Evolutionary conservation across 495 filamentous ascomycete genomes (phyloP), one percentile per base, ranked within the genome.

Genomic region (Lindgomyces ingoldianus): DNA sequence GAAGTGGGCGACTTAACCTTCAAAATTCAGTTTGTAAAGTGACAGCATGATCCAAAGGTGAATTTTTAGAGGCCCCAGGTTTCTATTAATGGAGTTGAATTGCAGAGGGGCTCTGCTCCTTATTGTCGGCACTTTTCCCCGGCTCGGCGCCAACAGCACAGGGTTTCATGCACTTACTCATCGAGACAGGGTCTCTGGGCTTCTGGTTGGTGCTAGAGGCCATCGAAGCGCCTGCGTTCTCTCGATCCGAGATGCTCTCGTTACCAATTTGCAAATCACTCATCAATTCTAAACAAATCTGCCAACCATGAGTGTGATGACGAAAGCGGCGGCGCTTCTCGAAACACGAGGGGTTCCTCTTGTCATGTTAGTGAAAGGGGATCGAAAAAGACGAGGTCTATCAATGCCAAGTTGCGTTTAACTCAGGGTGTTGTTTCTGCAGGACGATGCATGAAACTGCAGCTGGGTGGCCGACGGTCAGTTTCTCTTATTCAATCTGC

Each of bases 101-200:
- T 65, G 62, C 62, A 58, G 55, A 65, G 62, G 62, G 62, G 62
- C 62, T 65, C 62, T 65, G 61, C 60, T 48, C 51, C 57, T 57
- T 65, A 30, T 65, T 30, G 25, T 59, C 62, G 44, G 55, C 62
- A 59, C 33, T 58, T 65, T 16, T 41, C 18, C 51, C n/a, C 48
- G 22, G 2, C 24, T 44, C 3, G 39, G n/a, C 30, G 14, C 18
- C 49, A 25, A 21, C n/a, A 8, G n/a, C 52, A n/a, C 45, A 46
- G 61, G 41, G 48, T 18, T 44, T 36, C 21, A 64, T 57, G 53
- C 61, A 57, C 61, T 57, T 64, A 57, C 45, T 57, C 53, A 64
- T 39, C 51, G 24, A 22, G n/a, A 48, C 29, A 49, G 22, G 19
- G n/a, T 25, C 48, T n/a, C 39, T 19, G 58, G 33, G 33, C 33